Evolutionary conservation across 2,329 filamentous ascomycete species (phyloP), one percentile per base, ranked within the genome.

Genomic region (Fusarium cicatricum): DNA sequence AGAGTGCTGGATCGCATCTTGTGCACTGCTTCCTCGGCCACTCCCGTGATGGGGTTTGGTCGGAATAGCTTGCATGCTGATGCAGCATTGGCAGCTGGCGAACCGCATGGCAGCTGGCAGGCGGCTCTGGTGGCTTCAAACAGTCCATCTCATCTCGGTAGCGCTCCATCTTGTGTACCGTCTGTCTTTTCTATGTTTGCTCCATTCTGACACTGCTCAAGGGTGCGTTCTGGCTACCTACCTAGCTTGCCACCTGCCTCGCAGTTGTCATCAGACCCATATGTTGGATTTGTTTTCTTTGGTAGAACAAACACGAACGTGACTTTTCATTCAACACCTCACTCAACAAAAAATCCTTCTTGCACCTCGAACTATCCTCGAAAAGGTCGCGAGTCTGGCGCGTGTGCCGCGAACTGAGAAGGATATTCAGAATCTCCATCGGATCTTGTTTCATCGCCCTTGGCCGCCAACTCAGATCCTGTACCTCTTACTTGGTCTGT

Each of bases 1-100:
- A 52, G 51, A 50, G 47, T 65, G 55, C 64, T 56, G 57, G 53
- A 67, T 67, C 62, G 55, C 52, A 62, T 68, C 61, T 65, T 58
- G 64, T 65, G 55, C 59, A 60, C 61, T 45, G 51, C 45, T 45
- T 44, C 43, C 46, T 67, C 52, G 62, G 61, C 55, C 62, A 60
- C 61, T 62, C 63, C 64, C 64, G 66, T 57, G 40, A 52, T 49
- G 39, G 63, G 49, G 55, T 56, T 37, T 39, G 36, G 46, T 32
- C 48, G 48, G 53, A 58, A 58, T 60, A 60, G 28, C 40, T 45
- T 55, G 40, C 42, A 56, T 59, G 52, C 54, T 55, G 49, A 63
- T 54, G 53, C 49, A 53, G 51, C 52, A 47, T 51, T 44, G 53
- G 48, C 26, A n/a, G n/a, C n/a, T n/a, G n/a, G n/a, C n/a, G n/a